Conservation (phyloP, 225 moss, liverwort and hornwort species). For the Asterella californica region DNA sequence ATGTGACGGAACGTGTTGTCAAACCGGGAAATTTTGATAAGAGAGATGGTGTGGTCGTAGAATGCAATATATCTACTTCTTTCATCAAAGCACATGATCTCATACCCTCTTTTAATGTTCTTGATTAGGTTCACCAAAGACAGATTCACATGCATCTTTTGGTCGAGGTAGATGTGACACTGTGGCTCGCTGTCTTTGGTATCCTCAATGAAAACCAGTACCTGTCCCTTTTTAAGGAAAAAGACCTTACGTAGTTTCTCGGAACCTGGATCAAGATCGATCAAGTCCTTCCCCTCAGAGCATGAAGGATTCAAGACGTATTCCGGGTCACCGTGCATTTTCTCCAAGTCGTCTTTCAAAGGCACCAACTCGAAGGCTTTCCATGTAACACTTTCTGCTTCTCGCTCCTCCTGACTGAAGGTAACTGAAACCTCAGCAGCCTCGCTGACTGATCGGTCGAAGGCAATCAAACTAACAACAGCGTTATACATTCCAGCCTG, state of each 20-base stretch:
- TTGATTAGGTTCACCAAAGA: background rate
- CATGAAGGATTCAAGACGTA: constrained; percentile 21
- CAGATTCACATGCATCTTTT: constrained; percentile 26
- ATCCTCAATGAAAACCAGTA: constrained; percentile 31
- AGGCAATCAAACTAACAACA: background rate
- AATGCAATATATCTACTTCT: constrained; percentile 36
- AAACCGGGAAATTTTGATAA: constrained; percentile 30
- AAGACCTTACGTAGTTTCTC: constrained; percentile 17
- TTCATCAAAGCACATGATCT: constrained; percentile 53
- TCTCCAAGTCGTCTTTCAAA: constrained; percentile 39
- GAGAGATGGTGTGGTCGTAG: constrained; percentile 11
- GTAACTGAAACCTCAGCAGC: background rate
- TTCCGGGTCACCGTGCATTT: background rate
- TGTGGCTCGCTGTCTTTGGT: background rate
- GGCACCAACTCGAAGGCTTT: constrained; percentile 34
- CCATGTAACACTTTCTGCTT: constrained; percentile 35
- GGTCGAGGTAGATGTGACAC: constrained; percentile 30
- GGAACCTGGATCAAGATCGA: constrained; percentile 37
- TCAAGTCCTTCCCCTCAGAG: constrained; percentile 19
- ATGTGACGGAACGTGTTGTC: constrained; percentile 41
- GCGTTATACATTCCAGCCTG: background rate
- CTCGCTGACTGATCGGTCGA: no score
- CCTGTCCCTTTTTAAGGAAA: constrained; percentile 35
- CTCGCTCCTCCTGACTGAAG: background rate
- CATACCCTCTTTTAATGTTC: constrained; percentile 17